Evolutionary conservation across 1,284 basidiomycete genomes (phyloP).

Genomic region (Apiotrichum porosum): DNA sequence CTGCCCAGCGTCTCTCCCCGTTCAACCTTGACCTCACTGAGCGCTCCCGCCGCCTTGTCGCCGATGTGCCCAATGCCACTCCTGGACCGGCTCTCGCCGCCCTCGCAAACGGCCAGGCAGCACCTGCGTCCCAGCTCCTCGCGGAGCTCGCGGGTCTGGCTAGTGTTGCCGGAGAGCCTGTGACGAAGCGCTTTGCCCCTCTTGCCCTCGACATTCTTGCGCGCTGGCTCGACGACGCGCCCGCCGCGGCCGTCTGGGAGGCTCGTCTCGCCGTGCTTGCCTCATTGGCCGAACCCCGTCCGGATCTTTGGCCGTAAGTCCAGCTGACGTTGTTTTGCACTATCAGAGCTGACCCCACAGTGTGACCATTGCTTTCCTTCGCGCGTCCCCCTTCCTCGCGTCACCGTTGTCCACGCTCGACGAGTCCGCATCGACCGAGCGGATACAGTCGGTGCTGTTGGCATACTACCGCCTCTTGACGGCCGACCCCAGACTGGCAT

Average conservation of each 20-base stretch:
- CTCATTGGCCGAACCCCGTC: constrained; percentile 26
- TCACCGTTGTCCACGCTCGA: constrained; percentile 26
- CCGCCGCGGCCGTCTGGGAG: constrained; percentile 27
- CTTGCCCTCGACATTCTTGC: constrained; percentile 38
- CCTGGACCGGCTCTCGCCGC: not conserved
- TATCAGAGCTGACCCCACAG: constrained; percentile 21
- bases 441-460: constrained; percentile 64
- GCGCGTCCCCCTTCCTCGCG: constrained; percentile 25
- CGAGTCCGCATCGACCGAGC: constrained; percentile 50
- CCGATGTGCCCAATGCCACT: constrained; percentile 2
- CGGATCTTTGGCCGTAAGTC: constrained; percentile 45
- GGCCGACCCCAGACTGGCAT: constrained; percentile 64
- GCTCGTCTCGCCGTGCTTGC: constrained; percentile 28
- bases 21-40: constrained; percentile 9
- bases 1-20: too few relatives aligned
- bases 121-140: constrained; percentile 15
- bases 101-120: not conserved
- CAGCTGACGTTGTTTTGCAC: not conserved
- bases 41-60: constrained; percentile 2
- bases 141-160: constrained; percentile 24
- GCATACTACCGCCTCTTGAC: constrained; percentile 73
- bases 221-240: constrained; percentile 31
- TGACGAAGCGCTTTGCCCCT: constrained; percentile 34
- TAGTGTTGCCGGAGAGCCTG: constrained; percentile 15
- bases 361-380: constrained; percentile 20